Evolutionary conservation across 768 basidiomycete species (phyloP).

Genomic region (Xanthoconium purpureum): DNA sequence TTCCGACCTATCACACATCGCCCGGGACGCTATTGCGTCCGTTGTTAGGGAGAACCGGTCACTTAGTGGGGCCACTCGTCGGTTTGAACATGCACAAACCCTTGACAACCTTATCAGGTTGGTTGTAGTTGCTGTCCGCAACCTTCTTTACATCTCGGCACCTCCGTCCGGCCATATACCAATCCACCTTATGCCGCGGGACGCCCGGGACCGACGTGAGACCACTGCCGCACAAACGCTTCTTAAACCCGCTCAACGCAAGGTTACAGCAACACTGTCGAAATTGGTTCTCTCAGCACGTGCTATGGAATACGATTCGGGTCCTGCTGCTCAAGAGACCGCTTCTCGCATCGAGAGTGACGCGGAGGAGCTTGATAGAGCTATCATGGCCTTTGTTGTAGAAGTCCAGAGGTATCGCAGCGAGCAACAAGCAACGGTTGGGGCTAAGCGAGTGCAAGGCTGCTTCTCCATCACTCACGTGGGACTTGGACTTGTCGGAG

Average conservation of each 20-base stretch:
- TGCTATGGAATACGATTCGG: conserved; percentile 80
- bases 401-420: conserved; percentile 63
- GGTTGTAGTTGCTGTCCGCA: conserved; percentile 71
- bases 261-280: conserved; percentile 85
- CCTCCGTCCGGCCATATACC: conserved; percentile 61
- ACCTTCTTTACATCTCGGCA: conserved; percentile 69
- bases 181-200: conserved; percentile 48
- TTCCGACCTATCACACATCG: conserved; percentile 57
- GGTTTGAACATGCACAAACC: conserved; percentile 50
- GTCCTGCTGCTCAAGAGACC: conserved; percentile 57
- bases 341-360: conserved; percentile 71
- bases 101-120: conserved; percentile 62
- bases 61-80: conserved; percentile 40
- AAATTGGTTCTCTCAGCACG: conserved; percentile 89
- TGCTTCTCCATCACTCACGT: conserved; percentile 60
- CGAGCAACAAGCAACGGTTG: conserved; percentile 22
- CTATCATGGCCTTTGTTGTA: conserved; percentile 61
- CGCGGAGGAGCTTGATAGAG: conserved; percentile 71
- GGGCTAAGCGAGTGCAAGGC: conserved; percentile 56
- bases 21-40: conserved; percentile 58
- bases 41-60: conserved; percentile 59
- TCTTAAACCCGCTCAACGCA: conserved; percentile 77
- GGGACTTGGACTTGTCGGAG: conserved; percentile 78
- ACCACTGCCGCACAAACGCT: conserved; percentile 50
- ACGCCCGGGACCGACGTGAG: conserved; percentile 43